These are phyloP conservation scores for Phytophthora hybrid DNA, from an alignment of 352 stramenopile genomes.

Conservation along the genomic window DNA sequence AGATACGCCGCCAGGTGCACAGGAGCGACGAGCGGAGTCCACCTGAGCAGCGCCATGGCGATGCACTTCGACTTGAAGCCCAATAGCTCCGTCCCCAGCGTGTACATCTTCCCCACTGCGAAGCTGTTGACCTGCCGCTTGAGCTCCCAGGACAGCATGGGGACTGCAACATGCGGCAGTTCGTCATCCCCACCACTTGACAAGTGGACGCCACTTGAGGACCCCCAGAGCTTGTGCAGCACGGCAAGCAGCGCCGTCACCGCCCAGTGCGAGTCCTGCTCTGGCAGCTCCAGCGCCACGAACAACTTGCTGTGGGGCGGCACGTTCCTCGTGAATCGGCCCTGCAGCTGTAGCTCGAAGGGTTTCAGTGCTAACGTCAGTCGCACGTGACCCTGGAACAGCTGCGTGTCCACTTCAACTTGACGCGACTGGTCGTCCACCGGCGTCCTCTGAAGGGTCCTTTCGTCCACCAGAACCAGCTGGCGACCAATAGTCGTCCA, in stretches of 20 bases:
- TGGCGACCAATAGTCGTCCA: slow-evolving; percentile 9
- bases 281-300: slow-evolving; percentile 61
- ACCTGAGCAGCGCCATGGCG: slow-evolving; percentile 42
- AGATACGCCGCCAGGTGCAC: slow-evolving; percentile 59
- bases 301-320: slow-evolving; percentile 46
- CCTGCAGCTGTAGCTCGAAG: slow-evolving; percentile 66
- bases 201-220: slow-evolving; percentile 1
- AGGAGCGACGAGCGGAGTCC: slow-evolving; percentile 52
- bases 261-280: slow-evolving; percentile 1
- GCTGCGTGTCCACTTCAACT: slow-evolving; percentile 26
- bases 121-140: slow-evolving; percentile 25
- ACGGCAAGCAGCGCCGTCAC: not conserved
- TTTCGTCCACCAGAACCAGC: slow-evolving; percentile 26
- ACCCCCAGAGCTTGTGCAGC: not conserved
- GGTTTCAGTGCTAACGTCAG: not conserved
- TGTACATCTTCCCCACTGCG: slow-evolving; percentile 54
- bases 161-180: slow-evolving; percentile 58
- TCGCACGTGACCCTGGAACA: slow-evolving; percentile 35
- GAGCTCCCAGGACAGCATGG: slow-evolving; percentile 37
- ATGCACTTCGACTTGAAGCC: slow-evolving; percentile 63
- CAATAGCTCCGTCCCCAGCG: slow-evolving; percentile 61
- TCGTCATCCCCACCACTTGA: slow-evolving; percentile 28
- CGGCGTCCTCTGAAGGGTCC: not conserved
- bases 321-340: slow-evolving; percentile 57
- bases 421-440: slow-evolving; percentile 1